Evolutionary conservation across 78 protist species (phyloP).

Genomic region (Creolimax fragrantissima): DNA sequence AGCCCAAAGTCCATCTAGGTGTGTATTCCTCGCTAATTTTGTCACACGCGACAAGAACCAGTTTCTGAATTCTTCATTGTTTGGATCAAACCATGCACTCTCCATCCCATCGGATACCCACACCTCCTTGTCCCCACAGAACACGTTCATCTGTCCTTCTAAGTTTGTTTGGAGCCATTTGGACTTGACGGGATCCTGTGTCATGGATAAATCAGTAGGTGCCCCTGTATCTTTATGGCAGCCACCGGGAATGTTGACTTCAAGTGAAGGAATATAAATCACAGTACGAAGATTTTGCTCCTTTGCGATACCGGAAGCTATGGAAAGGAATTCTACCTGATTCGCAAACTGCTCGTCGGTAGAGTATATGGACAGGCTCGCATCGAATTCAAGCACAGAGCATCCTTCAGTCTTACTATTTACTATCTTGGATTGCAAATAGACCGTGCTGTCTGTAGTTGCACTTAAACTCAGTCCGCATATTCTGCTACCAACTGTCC

Average conservation of each 20-base stretch:
- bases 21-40: neutral
- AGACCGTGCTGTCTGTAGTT: neutral
- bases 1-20: conserved; percentile 10
- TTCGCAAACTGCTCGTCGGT: neutral
- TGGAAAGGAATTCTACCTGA: neutral
- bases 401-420: neutral
- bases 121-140: neutral
- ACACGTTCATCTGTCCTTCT: neutral
- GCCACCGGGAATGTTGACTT: neutral
- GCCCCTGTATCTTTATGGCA: neutral
- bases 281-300: neutral
- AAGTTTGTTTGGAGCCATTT: neutral
- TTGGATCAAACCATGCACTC: conserved; percentile 23
- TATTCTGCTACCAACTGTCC: neutral
- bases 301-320: neutral
- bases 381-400: conserved; percentile 9
- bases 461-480: neutral
- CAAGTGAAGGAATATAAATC: conserved; percentile 9
- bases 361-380: neutral
- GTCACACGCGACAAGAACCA: neutral
- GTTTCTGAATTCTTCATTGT: neutral
- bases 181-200: neutral
- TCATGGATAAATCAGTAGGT: neutral
- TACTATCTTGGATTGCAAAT: neutral
- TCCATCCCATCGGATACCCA: conserved; percentile 7